phyloP scores from a whole-genome alignment of 208 protist species.

The Eutreptiella sp. region DNA sequence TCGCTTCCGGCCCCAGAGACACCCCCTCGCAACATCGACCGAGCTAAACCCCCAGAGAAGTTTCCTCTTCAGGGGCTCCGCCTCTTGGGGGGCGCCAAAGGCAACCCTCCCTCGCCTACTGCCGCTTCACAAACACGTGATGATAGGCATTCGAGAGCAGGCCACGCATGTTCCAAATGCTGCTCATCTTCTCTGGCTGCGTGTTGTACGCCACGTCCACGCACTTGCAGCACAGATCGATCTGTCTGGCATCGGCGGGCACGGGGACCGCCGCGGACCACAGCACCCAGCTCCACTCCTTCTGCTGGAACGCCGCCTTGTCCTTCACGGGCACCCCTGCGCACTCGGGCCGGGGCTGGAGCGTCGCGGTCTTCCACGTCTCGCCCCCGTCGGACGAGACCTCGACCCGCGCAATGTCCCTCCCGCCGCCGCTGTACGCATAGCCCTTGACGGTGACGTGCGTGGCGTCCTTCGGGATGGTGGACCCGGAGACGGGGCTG shows the following conservation, averaged over 20 bases:
- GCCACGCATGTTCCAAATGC: conserved; percentile 54
- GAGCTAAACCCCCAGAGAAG: no score
- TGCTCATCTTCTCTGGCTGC: conserved; percentile 42
- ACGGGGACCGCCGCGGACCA: conserved; percentile 36
- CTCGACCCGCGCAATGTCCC: conserved; percentile 64
- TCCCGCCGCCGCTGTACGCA: conserved; percentile 59
- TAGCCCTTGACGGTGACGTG: conserved; percentile 45
- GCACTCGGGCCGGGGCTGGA: conserved; percentile 27
- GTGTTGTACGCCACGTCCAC: conserved; percentile 46
- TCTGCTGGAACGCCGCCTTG: neutral
- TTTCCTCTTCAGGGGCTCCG: no score
- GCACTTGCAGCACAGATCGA: conserved; percentile 34
- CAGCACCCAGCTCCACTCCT: conserved; percentile 44
- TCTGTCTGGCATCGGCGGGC: conserved; percentile 20
- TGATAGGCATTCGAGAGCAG: conserved; percentile 51
- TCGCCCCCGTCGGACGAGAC: conserved; percentile 62
- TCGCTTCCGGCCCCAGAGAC: no score
- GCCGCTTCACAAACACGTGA: conserved; percentile 28
- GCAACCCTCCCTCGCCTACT: neutral
- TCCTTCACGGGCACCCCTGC: neutral
- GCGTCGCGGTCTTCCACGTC: conserved; percentile 43
- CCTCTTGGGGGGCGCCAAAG: no score
- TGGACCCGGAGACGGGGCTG: conserved; percentile 26
- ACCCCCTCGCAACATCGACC: no score
- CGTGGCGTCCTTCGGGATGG: conserved; percentile 32